Conservation (phyloP, 495 filamentous ascomycete species). For the Penicillium alfredii region DNA sequence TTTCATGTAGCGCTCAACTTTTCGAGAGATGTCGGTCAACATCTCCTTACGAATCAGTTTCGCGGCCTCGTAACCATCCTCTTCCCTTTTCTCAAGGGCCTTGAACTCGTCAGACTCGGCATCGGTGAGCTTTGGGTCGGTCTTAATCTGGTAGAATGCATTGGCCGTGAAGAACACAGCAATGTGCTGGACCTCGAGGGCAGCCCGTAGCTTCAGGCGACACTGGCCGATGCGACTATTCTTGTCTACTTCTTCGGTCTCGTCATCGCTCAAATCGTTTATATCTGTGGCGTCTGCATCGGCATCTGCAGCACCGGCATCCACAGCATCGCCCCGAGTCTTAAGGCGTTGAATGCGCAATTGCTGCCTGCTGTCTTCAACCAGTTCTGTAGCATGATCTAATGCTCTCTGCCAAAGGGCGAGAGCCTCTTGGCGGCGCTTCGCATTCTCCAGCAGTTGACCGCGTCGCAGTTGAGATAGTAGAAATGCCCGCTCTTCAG, state of each 20-base stretch:
- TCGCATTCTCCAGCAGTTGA: slow-evolving; percentile 66
- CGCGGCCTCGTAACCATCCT: slow-evolving; percentile 65
- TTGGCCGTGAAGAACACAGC: slow-evolving; percentile 82
- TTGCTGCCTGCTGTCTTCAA: slow-evolving; percentile 58
- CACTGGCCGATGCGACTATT: slow-evolving; percentile 49
- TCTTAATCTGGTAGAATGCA: slow-evolving; percentile 75
- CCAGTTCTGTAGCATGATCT: slow-evolving; percentile 47
- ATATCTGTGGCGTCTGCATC: slow-evolving; percentile 11
- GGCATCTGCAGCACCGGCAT: slow-evolving; percentile 1
- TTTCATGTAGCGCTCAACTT: slow-evolving; percentile 42
- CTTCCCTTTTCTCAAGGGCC: slow-evolving; percentile 61
- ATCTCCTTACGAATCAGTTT: slow-evolving; percentile 74
- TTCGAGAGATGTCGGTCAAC: slow-evolving; percentile 47
- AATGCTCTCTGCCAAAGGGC: slow-evolving; percentile 59
- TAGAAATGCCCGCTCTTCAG: slow-evolving; percentile 62
- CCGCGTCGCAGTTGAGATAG: slow-evolving; percentile 57
- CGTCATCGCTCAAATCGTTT: slow-evolving; percentile 32
- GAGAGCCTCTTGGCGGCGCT: slow-evolving; percentile 52
- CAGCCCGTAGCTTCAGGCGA: slow-evolving; percentile 58
- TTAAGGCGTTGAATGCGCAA: slow-evolving; percentile 46
- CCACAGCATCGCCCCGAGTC: slow-evolving; percentile 3
- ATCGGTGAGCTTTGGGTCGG: slow-evolving; percentile 51
- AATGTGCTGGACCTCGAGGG: slow-evolving; percentile 76
- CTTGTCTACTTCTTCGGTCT: slow-evolving; percentile 42
- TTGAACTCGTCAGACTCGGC: slow-evolving; percentile 62